Percentiles rank a stretch among this genome's conserved stretches.
Evolutionary conservation across 148 eudicot species (phyloP).

Genomic region (Pouteria glomerata): DNA sequence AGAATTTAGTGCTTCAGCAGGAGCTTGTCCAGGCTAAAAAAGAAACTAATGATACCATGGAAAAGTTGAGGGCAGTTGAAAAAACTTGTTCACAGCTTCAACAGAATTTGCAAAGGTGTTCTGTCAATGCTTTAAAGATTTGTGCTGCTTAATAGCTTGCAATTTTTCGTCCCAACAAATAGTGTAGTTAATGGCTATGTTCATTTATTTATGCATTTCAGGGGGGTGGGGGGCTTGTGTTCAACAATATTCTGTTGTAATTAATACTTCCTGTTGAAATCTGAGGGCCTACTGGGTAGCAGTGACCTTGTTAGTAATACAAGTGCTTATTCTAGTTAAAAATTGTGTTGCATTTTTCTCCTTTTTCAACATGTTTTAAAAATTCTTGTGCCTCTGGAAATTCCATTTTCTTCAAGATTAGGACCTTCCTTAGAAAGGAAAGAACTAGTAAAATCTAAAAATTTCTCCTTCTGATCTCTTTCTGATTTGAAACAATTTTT

Average conservation of each 20-base stretch:
- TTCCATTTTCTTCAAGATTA: no score
- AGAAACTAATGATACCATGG: conserved; percentile 40
- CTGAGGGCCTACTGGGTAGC: no score
- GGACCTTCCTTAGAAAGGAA: no score
- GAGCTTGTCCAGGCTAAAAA: conserved; percentile 64
- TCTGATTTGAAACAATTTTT: conserved; percentile 1
- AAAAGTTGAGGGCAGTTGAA: conserved; percentile 68
- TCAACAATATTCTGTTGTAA: background rate
- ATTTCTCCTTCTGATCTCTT: background rate
- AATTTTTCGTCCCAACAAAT: background rate
- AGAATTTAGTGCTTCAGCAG: conserved; percentile 52
- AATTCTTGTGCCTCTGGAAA: no score
- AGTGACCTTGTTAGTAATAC: background rate
- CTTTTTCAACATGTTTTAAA: background rate
- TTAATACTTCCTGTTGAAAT: background rate
- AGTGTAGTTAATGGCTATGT: background rate
- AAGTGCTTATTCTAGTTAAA: background rate
- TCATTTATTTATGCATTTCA: no score
- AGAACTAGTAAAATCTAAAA: no score
- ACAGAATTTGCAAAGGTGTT: conserved; percentile 65
- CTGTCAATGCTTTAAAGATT: background rate
- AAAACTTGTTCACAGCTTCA: conserved; percentile 66
- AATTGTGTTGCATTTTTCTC: conserved; percentile 1
- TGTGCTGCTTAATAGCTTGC: background rate
- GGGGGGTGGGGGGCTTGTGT: background rate